Conservation (phyloP, 148 eudicot species). For the Fallopia convolvulus region DNA sequence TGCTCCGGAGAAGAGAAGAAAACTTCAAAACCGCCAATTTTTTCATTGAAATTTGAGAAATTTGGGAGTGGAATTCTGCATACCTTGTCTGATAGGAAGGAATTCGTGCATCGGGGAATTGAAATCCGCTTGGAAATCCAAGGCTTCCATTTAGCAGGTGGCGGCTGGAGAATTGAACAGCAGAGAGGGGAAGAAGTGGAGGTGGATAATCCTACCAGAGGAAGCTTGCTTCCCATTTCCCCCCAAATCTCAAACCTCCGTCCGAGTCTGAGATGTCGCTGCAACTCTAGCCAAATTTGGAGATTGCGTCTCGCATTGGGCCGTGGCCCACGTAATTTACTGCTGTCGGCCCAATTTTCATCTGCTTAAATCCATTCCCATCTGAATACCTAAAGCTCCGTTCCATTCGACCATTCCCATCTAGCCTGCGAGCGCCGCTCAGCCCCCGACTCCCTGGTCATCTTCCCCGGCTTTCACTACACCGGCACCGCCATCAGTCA, state of each 20-base stretch:
- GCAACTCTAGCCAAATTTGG: not conserved
- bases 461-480: too few relatives aligned
- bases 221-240: conserved; percentile 6
- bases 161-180: conserved; percentile 1
- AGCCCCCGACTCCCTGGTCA: too few relatives aligned
- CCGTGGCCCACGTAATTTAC: not conserved
- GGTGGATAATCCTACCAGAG: conserved; percentile 8
- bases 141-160: not conserved
- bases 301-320: not conserved
- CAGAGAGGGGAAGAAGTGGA: not conserved
- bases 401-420: too few relatives aligned
- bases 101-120: not conserved
- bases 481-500: too few relatives aligned
- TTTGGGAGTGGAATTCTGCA: not conserved
- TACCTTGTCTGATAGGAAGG: not conserved
- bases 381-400: too few relatives aligned
- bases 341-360: not conserved
- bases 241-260: conserved; percentile 1
- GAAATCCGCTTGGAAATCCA: not conserved
- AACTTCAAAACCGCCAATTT: not conserved
- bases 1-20: conserved; percentile 10
- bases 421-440: too few relatives aligned
- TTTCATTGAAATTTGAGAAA: not conserved
- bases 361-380: too few relatives aligned
- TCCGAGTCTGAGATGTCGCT: not conserved